These are phyloP conservation scores for Penicillium janthinellum DNA, from an alignment of 2,329 filamentous ascomycete species.

Conservation along the genomic window DNA sequence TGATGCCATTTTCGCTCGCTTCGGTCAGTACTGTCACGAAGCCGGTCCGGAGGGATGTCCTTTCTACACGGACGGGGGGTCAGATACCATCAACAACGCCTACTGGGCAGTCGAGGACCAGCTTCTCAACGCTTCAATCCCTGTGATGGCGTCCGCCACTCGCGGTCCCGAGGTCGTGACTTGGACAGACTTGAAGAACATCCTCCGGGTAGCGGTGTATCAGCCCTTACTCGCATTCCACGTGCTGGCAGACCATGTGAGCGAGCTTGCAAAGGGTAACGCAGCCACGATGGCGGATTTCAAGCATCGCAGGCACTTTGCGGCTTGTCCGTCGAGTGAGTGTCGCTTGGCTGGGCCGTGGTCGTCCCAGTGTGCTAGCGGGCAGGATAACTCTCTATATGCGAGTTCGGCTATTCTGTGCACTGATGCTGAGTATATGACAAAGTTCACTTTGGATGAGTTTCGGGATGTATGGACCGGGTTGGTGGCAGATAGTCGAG, in stretches of 20 bases:
- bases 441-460: slow-evolving; percentile 14
- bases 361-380: slow-evolving; percentile 32
- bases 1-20: slow-evolving; percentile 39
- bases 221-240: slow-evolving; percentile 35
- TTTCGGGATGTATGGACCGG: slow-evolving; percentile 29
- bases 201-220: slow-evolving; percentile 36
- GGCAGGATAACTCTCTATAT: slow-evolving; percentile 32
- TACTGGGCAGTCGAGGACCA: slow-evolving; percentile 29
- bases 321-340: slow-evolving; percentile 31
- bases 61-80: slow-evolving; percentile 32
- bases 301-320: slow-evolving; percentile 30
- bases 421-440: slow-evolving; percentile 33
- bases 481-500: slow-evolving; percentile 28
- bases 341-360: slow-evolving; percentile 35
- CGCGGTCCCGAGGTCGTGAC: slow-evolving; percentile 41
- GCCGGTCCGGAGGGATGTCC: slow-evolving; percentile 34
- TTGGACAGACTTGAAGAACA: slow-evolving; percentile 37
- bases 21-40: slow-evolving; percentile 35
- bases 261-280: slow-evolving; percentile 29
- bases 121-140: slow-evolving; percentile 31
- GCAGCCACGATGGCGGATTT: slow-evolving; percentile 33
- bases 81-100: slow-evolving; percentile 30
- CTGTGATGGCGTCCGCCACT: slow-evolving; percentile 31
- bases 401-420: slow-evolving; percentile 36
- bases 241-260: slow-evolving; percentile 29